Base-by-base conservation (phyloP, 2,329 filamentous ascomycete genomes). In the Thyridium curvatum region DNA sequence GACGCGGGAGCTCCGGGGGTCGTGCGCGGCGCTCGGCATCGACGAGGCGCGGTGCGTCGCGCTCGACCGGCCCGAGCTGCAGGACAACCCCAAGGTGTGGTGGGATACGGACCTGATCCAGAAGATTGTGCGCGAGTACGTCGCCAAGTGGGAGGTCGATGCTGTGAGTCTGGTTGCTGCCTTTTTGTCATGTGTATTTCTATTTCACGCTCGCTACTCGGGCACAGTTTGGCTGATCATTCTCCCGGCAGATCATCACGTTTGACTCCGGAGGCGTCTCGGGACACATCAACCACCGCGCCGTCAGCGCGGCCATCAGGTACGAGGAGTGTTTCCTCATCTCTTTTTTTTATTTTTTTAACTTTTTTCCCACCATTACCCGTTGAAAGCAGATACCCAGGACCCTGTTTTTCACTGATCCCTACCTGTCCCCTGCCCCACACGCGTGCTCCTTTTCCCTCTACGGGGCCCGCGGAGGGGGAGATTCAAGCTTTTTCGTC, bases 211-310 rank as follows among this genome's bases (percentile, higher is more conserved):
- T n/a, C n/a, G n/a, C n/a, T n/a, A n/a, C n/a, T n/a, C n/a, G n/a
- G n/a, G n/a, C n/a, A n/a, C n/a, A n/a, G n/a, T n/a, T n/a, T n/a
- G n/a, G n/a, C n/a, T n/a, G n/a, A n/a, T n/a, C n/a, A 30, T 16
- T 17, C 18, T 34, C 32, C 28, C 10, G 14, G 18, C 18, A 55
- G 58, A 64, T 66, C 37, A 53, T 65, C 36, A 66, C 61, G 0
- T 65, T 66, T 41, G 62, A 66, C 32, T 41, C 58, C n/a, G 58
- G 58, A 17, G 62, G 61, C 13, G 54, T 65, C 6, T 64, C 60
- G 2, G 59, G 60, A 6, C 61, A 66, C 38, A 53, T 65, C 37
- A 65, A 66, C 38, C 62, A 65, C 40, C 43, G 59, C 15, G 61
- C 62, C 13, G 60, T 66, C 36, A 62, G 58, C 46, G 53, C 53